Evolutionary conservation across 192 early-diverging fungal species (phyloP), one percentile per base, ranked within the genome.

Genomic region (Gorgonomyces haynaldii): DNA sequence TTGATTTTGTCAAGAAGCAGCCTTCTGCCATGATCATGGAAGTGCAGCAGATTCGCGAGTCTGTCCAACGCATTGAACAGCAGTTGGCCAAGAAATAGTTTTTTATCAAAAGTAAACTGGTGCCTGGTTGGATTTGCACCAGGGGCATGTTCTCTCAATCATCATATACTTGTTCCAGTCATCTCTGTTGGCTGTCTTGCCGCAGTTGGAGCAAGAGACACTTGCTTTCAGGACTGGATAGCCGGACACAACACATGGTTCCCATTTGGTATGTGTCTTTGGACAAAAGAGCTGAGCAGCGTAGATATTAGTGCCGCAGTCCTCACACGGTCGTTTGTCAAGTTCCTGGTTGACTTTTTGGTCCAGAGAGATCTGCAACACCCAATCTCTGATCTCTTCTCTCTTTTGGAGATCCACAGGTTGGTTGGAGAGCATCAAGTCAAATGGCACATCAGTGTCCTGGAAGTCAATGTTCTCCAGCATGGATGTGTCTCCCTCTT

Each of bases 161-260:
- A 76, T 67, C 8, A 79, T 61, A 47, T 72, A 80, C 54, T 67
- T 71, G 44, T 80, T 80, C 78, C 78, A 80, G 42, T 80, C 78
- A 15, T 78, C 76, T 49, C 72, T 80, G 61, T 78, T 78, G 23
- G 78, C 78, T 3, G 37, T 48, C 15, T 59, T 63, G 16, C 29
- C 60, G 57, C 78, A 80, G 1, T 21, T 52, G 40, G 34, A 53
- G 45, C 78, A 80, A 38, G 63, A 62, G 10, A 69, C 67, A 34
- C 56, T 69, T 50, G 64, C 72, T 36, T 64, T 46, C 8, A 60
- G 40, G 3, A 80, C 57, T 1, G 78, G 78, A 43, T 79, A 79
- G 19, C 77, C 78, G 20, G 78, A 74, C n/a, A 80, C 65, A 19
- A 80, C 60, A 48, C 78, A 80, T 3, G 72, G 60, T 30, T 79